Conservation (phyloP, 805 yeast species). For the Yamadazyma tumulicola region DNA sequence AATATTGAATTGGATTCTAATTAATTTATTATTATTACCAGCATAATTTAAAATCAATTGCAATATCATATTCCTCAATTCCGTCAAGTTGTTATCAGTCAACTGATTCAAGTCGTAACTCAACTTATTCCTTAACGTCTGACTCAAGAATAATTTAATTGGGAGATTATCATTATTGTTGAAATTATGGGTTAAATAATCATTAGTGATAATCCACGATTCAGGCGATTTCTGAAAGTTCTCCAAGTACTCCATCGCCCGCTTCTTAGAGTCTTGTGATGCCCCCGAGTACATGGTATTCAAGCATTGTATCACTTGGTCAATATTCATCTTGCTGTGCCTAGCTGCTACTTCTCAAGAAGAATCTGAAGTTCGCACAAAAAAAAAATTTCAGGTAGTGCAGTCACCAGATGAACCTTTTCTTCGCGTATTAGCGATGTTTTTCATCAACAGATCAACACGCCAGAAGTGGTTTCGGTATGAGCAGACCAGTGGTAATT, state of each 20-base stretch:
- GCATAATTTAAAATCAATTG: constrained; percentile 49
- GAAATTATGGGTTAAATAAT: constrained; percentile 39
- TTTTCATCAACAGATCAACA: too few species aligned
- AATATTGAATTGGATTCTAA: constrained; percentile 80
- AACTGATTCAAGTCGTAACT: constrained; percentile 83
- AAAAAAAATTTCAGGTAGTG: too few species aligned
- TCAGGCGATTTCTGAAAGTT: constrained; percentile 75
- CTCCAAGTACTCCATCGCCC: constrained; percentile 60
- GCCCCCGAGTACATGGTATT: constrained; percentile 45
- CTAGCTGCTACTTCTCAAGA: too few species aligned
- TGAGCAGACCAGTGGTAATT: constrained; percentile 80
- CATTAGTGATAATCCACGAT: constrained; percentile 76
- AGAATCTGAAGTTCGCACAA: too few species aligned
- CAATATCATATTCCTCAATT: constrained; percentile 68
- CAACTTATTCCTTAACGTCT: constrained; percentile 81
- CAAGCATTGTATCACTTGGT: constrained; percentile 44
- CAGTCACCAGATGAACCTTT: too few species aligned
- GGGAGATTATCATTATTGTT: constrained; percentile 41
- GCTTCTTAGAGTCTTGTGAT: constrained; percentile 43
- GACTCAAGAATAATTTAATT: constrained; percentile 80
- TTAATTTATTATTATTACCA: constrained; percentile 40
- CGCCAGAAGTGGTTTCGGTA: too few species aligned
- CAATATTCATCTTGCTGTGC: constrained; percentile 8
- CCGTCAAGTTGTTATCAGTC: constrained; percentile 51
- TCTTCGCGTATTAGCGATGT: too few species aligned